These are phyloP conservation scores for Thinopyrum elongatum DNA, from an alignment of 176 grass and related monocot species.

Conservation along the genomic window DNA sequence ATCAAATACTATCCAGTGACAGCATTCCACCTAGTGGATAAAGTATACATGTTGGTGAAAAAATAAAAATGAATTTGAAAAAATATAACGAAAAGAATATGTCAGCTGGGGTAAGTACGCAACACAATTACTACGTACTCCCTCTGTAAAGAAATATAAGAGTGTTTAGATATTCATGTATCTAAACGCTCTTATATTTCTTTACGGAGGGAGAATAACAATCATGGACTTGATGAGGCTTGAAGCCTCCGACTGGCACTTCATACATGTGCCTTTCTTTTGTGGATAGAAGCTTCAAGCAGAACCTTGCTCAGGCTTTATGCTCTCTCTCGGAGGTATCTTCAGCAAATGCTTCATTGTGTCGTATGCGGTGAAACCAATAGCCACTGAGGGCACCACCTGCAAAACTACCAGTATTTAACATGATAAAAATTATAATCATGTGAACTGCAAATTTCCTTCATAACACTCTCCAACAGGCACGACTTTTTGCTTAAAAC, in stretches of 20 bases:
- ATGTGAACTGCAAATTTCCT: neutral
- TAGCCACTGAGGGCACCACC: conserved; percentile 75
- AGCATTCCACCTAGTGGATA: conserved; percentile 1
- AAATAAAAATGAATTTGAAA: conserved; percentile 5
- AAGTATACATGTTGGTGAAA: conserved; percentile 13
- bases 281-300: conserved; percentile 29
- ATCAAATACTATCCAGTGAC: neutral
- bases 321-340: conserved; percentile 59
- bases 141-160: too few relatives aligned
- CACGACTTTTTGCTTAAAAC: neutral
- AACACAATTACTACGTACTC: neutral
- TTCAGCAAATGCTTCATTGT: conserved; percentile 63
- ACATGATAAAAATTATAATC: neutral
- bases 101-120: conserved; percentile 9
- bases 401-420: conserved; percentile 19
- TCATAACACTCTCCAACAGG: neutral
- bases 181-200: too few relatives aligned
- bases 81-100: conserved; percentile 40
- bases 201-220: too few relatives aligned
- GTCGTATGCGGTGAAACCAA: conserved; percentile 79
- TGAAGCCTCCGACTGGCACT: neutral
- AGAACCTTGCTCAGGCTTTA: conserved; percentile 28
- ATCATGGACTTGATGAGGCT: neutral
- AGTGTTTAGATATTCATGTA: too few relatives aligned
- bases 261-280: neutral